A percentile compares a stretch with the other conserved stretches of the same genome.
Conservation (phyloP, 2,329 filamentous ascomycete genomes). For the Allantophomopsis cytisporea region DNA sequence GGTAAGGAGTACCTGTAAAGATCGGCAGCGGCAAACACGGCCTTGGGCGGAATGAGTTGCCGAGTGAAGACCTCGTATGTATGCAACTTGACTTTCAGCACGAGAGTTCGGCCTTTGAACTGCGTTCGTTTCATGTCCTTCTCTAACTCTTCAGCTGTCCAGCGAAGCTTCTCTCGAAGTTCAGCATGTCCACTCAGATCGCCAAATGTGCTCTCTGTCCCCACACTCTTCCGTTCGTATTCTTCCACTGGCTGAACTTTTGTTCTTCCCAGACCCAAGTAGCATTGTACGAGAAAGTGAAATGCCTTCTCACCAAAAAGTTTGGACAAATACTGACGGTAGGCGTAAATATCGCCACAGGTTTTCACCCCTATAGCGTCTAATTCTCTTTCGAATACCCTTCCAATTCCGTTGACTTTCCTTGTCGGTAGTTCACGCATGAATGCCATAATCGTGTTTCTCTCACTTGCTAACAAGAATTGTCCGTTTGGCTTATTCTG, state of each 20-base stretch:
- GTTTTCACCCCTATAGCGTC: constrained; percentile 77
- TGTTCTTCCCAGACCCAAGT: constrained; percentile 78
- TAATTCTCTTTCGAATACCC: constrained; percentile 85
- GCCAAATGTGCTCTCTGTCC: constrained; percentile 82
- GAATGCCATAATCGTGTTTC: constrained; percentile 66
- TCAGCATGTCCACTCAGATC: constrained; percentile 59
- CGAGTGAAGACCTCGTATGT: constrained; percentile 86
- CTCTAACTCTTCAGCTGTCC: constrained; percentile 74
- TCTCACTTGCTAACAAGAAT: constrained; percentile 60
- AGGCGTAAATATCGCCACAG: constrained; percentile 73
- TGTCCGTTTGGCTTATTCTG: constrained; percentile 96
- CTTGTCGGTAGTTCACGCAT: constrained; percentile 74
- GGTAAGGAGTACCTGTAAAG: constrained; percentile 71
- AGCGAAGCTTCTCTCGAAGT: constrained; percentile 65
- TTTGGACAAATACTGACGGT: constrained; percentile 58
- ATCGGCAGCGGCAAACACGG: constrained; percentile 63
- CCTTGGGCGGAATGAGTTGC: constrained; percentile 61
- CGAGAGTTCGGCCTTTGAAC: constrained; percentile 82
- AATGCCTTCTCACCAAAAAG: constrained; percentile 89
- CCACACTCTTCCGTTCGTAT: constrained; percentile 84
- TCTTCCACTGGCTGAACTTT: constrained; percentile 76
- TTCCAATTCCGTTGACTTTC: constrained; percentile 90
- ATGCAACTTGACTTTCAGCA: constrained; percentile 85
- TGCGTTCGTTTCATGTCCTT: constrained; percentile 68
- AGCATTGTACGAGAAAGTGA: constrained; percentile 71